Conservation (phyloP, 306 rosid species). For the Malus fusca region DNA sequence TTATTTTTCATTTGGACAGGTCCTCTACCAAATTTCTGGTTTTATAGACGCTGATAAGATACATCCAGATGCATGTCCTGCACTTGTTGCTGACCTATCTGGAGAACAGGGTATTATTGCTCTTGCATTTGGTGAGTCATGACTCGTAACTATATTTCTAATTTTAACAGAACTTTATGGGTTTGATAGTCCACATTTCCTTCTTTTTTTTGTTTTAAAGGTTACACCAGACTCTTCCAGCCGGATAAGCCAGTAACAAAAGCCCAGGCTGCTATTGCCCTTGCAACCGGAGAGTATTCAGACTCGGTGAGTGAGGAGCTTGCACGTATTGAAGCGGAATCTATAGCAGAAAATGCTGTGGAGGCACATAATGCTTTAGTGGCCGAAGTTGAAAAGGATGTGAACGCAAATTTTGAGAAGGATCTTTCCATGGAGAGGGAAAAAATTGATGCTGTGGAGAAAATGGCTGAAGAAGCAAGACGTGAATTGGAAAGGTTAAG, state of each 20-base stretch:
- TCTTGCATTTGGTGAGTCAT: constrained; percentile 79
- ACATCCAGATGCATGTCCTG: constrained; percentile 97
- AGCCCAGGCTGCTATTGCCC: constrained; percentile 96
- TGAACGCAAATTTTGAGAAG: constrained; percentile 69
- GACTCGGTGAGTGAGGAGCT: constrained; percentile 89
- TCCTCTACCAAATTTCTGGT: constrained; percentile 68
- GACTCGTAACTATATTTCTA: constrained; percentile 11
- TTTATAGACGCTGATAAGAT: constrained; percentile 83
- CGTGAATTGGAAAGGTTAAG: constrained; percentile 73
- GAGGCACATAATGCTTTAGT: constrained; percentile 89
- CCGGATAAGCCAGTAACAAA: constrained; percentile 93
- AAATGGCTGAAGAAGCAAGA: constrained; percentile 85
- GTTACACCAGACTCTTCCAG: constrained; percentile 88
- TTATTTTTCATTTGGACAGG: constrained; percentile 42
- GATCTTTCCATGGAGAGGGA: constrained; percentile 79
- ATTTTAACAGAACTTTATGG: not conserved
- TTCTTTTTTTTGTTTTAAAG: constrained; percentile 23
- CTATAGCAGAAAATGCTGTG: constrained; percentile 89
- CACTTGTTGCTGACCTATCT: constrained; percentile 85
- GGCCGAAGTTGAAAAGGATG: constrained; percentile 88
- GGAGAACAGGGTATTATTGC: constrained; percentile 94
- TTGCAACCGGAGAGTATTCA: constrained; percentile 92
- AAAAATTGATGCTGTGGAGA: constrained; percentile 73
- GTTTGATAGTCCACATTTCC: not conserved
- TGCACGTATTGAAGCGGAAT: constrained; percentile 95